Conservation (phyloP, 2,329 filamentous ascomycete genomes). For the Alternaria arbusti region DNA sequence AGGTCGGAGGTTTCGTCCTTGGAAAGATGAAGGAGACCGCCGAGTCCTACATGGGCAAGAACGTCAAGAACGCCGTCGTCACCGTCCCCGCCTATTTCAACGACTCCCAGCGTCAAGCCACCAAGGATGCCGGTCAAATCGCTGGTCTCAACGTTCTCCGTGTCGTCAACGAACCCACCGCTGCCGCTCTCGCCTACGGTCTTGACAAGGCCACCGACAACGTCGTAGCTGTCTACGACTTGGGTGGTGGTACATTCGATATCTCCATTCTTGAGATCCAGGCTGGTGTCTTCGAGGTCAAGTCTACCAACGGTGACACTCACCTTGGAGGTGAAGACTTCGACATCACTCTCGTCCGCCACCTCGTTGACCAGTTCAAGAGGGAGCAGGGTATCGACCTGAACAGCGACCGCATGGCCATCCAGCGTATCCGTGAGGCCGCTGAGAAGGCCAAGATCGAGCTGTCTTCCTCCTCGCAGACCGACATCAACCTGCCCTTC, state of each 20-base stretch:
- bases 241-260: slow-evolving; percentile 99
- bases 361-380: slow-evolving; percentile 96
- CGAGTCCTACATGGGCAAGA: slow-evolving; percentile 88
- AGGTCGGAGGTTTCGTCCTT: slow-evolving; percentile 94
- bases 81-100: slow-evolving; percentile 99
- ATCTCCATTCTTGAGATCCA: slow-evolving; percentile 97
- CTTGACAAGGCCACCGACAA: slow-evolving; percentile 92
- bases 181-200: slow-evolving; percentile 93
- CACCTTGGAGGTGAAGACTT: slow-evolving; percentile 99
- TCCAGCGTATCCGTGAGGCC: slow-evolving; percentile 98
- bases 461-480: slow-evolving; percentile 91
- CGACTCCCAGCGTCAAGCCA: slow-evolving; percentile 95
- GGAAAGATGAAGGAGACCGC: slow-evolving; percentile 99
- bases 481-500: slow-evolving; percentile 98
- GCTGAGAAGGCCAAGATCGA: slow-evolving; percentile 99
- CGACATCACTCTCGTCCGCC: slow-evolving; percentile 90
- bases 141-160: slow-evolving; percentile 94
- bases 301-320: slow-evolving; percentile 98
- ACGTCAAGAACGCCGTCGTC: slow-evolving; percentile 93
- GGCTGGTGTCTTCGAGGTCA: slow-evolving; percentile 98
- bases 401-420: slow-evolving; percentile 92
- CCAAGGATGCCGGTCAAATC: slow-evolving; percentile 97
- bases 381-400: slow-evolving; percentile 92
- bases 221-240: slow-evolving; percentile 93
- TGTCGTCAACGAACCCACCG: slow-evolving; percentile 97